A percentile compares a stretch with the other conserved stretches of the same genome.
These are phyloP conservation scores for Metschnikowia shivogae DNA, from an alignment of 805 yeast species.

Conservation along the genomic window DNA sequence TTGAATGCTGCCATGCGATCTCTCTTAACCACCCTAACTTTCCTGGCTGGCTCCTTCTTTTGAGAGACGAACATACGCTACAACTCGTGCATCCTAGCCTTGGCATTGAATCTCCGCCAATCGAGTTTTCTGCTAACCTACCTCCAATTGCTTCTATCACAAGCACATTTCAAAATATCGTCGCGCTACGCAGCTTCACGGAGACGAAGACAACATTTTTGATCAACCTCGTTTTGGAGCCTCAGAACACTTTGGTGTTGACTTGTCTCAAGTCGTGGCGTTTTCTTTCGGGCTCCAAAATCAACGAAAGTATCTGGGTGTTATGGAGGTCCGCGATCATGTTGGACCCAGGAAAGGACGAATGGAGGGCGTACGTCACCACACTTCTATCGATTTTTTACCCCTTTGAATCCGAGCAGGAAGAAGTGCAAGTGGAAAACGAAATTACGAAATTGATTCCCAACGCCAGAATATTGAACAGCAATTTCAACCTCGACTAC, in stretches of 20 bases:
- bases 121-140: constrained; percentile 16
- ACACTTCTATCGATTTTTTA: constrained; percentile 47
- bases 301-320: constrained; percentile 55
- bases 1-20: constrained; percentile 24
- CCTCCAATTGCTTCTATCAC: constrained; percentile 22
- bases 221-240: constrained; percentile 39
- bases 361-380: constrained; percentile 58
- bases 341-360: constrained; percentile 39
- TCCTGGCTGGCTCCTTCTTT: constrained; percentile 44
- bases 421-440: constrained; percentile 17
- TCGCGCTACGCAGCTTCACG: constrained; percentile 22
- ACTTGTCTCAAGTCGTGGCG: constrained; percentile 48
- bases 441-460: constrained; percentile 30
- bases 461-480: constrained; percentile 26
- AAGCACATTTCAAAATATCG: constrained; percentile 26
- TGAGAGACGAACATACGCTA: constrained; percentile 33
- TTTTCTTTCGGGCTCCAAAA: constrained; percentile 53
- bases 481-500: constrained; percentile 29
- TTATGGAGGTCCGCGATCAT: constrained; percentile 57
- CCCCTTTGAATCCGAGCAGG: constrained; percentile 36
- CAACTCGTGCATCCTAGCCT: constrained; percentile 55
- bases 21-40: constrained; percentile 31
- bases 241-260: constrained; percentile 40
- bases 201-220: constrained; percentile 20
- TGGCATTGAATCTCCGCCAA: constrained; percentile 38